Base-by-base conservation (phyloP, 2,329 filamentous ascomycete species). In the Calonectria crousiana region DNA sequence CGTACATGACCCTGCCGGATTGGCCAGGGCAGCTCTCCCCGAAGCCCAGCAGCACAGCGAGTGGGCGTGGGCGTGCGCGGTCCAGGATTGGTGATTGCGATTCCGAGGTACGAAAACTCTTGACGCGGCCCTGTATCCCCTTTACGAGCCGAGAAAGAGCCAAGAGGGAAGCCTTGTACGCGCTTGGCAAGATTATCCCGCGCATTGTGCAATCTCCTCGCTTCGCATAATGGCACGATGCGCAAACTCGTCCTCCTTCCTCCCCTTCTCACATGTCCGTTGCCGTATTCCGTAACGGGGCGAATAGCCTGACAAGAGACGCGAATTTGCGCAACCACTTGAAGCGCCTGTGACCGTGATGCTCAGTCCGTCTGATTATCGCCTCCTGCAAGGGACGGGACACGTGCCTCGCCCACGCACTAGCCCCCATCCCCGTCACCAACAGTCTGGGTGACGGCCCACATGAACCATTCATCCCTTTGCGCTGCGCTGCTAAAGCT, bases 91-190 rank as follows among this genome's bases (percentile, higher is more conserved):
- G 36, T 41, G 56, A 41, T 62, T 62, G 34, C 56, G 34, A 41
- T 34, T 41, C 36, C 56, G 56, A 62, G 26, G 56, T 62, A 62
- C 56, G 56, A 62, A 62, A 62, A 62, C 23, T 62, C 56, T 62
- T 62, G 56, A 62, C 56, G 56, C 26, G 56, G 56, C 53, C 56
- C 38, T 26, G 41, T 32, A 36, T 62, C 56, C 26, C 56, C 56
- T 41, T 62, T 62, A 28, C 34, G 34, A 60, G 32, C 32, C 32
- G 32, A 34, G 32, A 9, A 34, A 34, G 32, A 34, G 32, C 32
- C 32, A 34, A 34, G 32, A 9, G 20, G 34, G 32, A 9, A 32
- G 34, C n/a, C 8, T 26, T 36, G 56, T 38, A 18, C 56, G 56
- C 10, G 23, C 56, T 28, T 62, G 23, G 34, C 56, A 26, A 26